These are phyloP conservation scores for Xerocomus amazonicus DNA, from an alignment of 1,284 basidiomycete genomes.

Conservation along the genomic window DNA sequence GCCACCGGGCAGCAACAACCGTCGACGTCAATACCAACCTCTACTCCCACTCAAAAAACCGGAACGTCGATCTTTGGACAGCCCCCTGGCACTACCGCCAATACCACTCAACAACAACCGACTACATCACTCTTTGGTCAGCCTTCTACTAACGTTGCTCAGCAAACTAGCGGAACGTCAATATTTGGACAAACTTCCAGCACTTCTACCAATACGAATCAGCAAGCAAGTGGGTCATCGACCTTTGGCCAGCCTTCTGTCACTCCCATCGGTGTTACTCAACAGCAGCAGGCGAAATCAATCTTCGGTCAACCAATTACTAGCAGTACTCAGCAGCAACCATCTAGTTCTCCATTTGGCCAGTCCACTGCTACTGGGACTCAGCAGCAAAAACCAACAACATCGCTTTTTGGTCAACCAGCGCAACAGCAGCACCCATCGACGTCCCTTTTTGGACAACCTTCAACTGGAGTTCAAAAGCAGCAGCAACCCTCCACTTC, in stretches of 20 bases:
- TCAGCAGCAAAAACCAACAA: slow-evolving; percentile 8
- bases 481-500: slow-evolving; percentile 17
- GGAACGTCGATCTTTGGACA: slow-evolving; percentile 19
- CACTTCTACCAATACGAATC: slow-evolving; percentile 20
- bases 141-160: slow-evolving; percentile 22
- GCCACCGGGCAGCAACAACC: background rate
- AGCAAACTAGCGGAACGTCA: slow-evolving; percentile 23
- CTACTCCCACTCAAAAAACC: background rate
- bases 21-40: background rate
- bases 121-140: slow-evolving; percentile 21
- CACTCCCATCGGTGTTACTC: slow-evolving; percentile 15
- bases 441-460: slow-evolving; percentile 23
- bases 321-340: slow-evolving; percentile 26
- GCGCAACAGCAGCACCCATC: slow-evolving; percentile 13
- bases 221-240: slow-evolving; percentile 10
- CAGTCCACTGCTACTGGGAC: slow-evolving; percentile 11
- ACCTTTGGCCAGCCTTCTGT: too few species aligned
- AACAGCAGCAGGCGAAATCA: slow-evolving; percentile 12
- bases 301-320: slow-evolving; percentile 13
- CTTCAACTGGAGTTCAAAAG: slow-evolving; percentile 12
- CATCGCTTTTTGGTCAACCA: slow-evolving; percentile 23
- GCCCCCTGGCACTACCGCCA: slow-evolving; percentile 6
- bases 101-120: slow-evolving; percentile 8
- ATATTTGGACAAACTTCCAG: slow-evolving; percentile 33
- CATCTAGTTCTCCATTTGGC: slow-evolving; percentile 12